Evolutionary conservation across 2,329 filamentous ascomycete genomes (phyloP).

Genomic region (Fusarium equiseti): DNA sequence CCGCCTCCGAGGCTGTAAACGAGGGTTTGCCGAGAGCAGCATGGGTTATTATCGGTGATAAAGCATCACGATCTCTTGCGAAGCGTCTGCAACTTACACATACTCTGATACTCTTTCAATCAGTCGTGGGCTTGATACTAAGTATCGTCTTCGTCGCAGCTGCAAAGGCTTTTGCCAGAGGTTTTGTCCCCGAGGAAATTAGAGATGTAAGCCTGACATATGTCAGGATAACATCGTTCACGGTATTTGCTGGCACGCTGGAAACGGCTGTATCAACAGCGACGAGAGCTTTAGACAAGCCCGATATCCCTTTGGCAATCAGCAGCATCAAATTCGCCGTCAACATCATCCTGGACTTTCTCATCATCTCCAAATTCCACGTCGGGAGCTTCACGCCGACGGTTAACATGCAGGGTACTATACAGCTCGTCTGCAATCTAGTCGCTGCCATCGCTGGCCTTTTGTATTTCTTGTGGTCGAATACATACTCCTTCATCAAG

Average conservation of each 20-base stretch:
- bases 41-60: conserved; percentile 77
- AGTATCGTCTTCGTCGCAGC: conserved; percentile 69
- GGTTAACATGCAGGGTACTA: conserved; percentile 73
- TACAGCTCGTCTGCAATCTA: conserved; percentile 72
- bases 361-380: conserved; percentile 75
- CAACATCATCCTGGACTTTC: conserved; percentile 75
- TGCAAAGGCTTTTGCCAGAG: conserved; percentile 66
- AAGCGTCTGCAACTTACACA: conserved; percentile 70
- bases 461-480: conserved; percentile 67
- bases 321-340: conserved; percentile 72
- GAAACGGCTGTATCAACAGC: conserved; percentile 71
- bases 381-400: conserved; percentile 66
- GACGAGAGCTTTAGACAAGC: conserved; percentile 75
- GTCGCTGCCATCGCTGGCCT: conserved; percentile 67
- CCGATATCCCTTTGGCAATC: conserved; percentile 76
- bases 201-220: conserved; percentile 70
- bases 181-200: conserved; percentile 73
- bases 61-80: conserved; percentile 61
- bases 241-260: conserved; percentile 70
- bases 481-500: conserved; percentile 42
- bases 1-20: conserved; percentile 76
- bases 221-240: conserved; percentile 73
- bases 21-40: conserved; percentile 77
- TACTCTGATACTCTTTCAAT: conserved; percentile 72
- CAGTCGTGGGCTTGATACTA: conserved; percentile 67